Evolutionary conservation across 108 stramenopile species (phyloP), one percentile per base, ranked within the genome.

Genomic region (Cyclotella atomus): DNA sequence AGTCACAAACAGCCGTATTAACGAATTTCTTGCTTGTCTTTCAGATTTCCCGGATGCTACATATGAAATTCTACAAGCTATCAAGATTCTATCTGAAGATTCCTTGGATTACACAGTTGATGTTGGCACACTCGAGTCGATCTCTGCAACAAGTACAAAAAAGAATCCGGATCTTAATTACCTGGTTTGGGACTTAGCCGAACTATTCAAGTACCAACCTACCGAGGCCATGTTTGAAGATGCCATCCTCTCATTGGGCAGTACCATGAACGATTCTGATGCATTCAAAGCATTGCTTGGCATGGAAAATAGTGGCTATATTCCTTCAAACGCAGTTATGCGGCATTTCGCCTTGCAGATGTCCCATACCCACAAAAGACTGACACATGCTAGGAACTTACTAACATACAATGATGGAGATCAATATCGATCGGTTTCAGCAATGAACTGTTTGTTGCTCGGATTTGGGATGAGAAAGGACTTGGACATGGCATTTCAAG

Each of bases 161-260:
- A 36, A 52, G 8, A 75, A 76, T 15, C 54, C 65, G 17, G 80
- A 90, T 6, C 68, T 88, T 20, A 84, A 70, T 17, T 33, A 86
- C 45, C 80, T 89, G 44, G 64, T 88, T 10, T 88, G 88, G 89
- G 89, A 93, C 35, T 24, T 89, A 12, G 55, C 89, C 30, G 88
- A 90, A 17, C 23, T 68, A n/a, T 86, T 80, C 41, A 67, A 71
- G 7, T 81, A 85, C 59, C 25, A 68, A 16, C 88, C 89, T 25
- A 88, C 86, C 0, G 83, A 85, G 47, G 25, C 74, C 15, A 81
- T 90, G 53, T 93, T 85, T 77, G 89, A 93, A 66, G 87, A 87
- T 59, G 86, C 87, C 8, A 68, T 90, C 33, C 54, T 89, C 44
- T 71, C 87, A 7, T 89, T 93, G 67, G 75, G 79, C 0, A 67